Evolutionary conservation across 257 asterid genomes (phyloP).

Genomic region (Jasminum sambac): DNA sequence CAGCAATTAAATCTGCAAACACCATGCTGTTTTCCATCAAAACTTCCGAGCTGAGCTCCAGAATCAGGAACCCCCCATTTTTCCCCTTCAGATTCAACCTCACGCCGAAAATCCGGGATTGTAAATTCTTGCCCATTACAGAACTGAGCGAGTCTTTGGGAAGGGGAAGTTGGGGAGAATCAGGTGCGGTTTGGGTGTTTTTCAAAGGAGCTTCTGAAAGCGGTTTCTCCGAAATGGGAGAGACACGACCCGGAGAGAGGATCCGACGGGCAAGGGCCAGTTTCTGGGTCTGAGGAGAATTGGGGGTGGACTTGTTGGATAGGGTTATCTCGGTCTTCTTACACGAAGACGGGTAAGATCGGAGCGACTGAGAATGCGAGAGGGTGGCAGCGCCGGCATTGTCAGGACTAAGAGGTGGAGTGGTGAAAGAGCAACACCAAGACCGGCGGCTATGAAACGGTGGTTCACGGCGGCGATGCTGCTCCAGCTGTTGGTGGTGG

Average conservation of each 20-base stretch:
- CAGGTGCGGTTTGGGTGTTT: slow-evolving; percentile 20
- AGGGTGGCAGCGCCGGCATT: slow-evolving; percentile 25
- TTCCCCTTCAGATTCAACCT: slow-evolving; percentile 80
- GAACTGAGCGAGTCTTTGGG: slow-evolving; percentile 27
- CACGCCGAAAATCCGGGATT: slow-evolving; percentile 58
- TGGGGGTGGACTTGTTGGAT: slow-evolving; percentile 41
- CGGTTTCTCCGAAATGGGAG: slow-evolving; percentile 66
- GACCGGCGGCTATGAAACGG: slow-evolving; percentile 61
- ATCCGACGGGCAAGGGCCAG: slow-evolving; percentile 66
- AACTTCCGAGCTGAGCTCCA: slow-evolving; percentile 79
- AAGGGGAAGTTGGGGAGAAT: slow-evolving; percentile 38
- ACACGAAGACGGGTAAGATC: slow-evolving; percentile 32
- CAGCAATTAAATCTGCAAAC: slow-evolving; percentile 65
- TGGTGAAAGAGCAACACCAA: slow-evolving; percentile 89
- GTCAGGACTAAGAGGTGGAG: slow-evolving; percentile 80
- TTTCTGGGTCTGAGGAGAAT: slow-evolving; percentile 60
- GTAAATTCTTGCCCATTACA: slow-evolving; percentile 21
- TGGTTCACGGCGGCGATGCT: slow-evolving; percentile 48
- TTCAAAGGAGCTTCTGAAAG: slow-evolving; percentile 8
- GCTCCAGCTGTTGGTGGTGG: slow-evolving; percentile 7
- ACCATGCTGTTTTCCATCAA: slow-evolving; percentile 63
- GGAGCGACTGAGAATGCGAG: slow-evolving; percentile 32
- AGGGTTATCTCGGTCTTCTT: slow-evolving; percentile 47
- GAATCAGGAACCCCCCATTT: slow-evolving; percentile 59
- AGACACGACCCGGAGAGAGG: slow-evolving; percentile 97